Evolutionary conservation across 805 yeast species (phyloP), one percentile per base, ranked within the genome.

Genomic region (Maudiozyma barnettii): DNA sequence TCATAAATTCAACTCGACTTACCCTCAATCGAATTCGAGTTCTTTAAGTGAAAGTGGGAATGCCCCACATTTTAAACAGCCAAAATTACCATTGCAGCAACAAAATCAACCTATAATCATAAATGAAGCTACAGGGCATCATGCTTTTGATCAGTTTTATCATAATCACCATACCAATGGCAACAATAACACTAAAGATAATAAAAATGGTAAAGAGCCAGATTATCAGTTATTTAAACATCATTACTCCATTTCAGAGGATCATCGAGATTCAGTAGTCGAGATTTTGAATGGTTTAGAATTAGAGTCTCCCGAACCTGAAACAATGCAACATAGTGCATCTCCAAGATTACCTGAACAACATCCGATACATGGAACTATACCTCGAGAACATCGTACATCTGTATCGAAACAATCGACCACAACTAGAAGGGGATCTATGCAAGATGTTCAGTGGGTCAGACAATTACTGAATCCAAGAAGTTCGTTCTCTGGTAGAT

Each of bases 401-500:
- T 18, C 36, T 19, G 39, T 16, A 6, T 21, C 29, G 1, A 21
- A 43, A 14, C 23, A 49, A 43, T 26, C 45, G 23, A 19, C 46
- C 23, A 39, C 35, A 29, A 35, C 48, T 2, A 54, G 67, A 46
- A 47, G 66, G 12, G 49, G 63, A 16, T 62, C 66, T 12, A 50
- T 64, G 7, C 65, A 63, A 45, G 68, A 61, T 22, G 63, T 60
- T 20, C 63, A 59, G 47, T 57, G 63, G 52, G 56, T 63, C 9
- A 55, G 66, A 46, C 66, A 62, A 40, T 49, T 58, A 35, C 43
- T 63, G 46, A 64, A 64, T 44, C 68, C 68, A n/a, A 54, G 68
- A 46, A 61, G 66, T 49, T 64, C 68, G 1, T 63, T 64, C 41
- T 61, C 68, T 6, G 64, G 64, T 7, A 50, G 49, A 3, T 54